Evolutionary conservation across 176 grass and related monocot species (phyloP), one percentile per base, ranked within the genome.

Genomic region (Cenchrus fungigraminus): DNA sequence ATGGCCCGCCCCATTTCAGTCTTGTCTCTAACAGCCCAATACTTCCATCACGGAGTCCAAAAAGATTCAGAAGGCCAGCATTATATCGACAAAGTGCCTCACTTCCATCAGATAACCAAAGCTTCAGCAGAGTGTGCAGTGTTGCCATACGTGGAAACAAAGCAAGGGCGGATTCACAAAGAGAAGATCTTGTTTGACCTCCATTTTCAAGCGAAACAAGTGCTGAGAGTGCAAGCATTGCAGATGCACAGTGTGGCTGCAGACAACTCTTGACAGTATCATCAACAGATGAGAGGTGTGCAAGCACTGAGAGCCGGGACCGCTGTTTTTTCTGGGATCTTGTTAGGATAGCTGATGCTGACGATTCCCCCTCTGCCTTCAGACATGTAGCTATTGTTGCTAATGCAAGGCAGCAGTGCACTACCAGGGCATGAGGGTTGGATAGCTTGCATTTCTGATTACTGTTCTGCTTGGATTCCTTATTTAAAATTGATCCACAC

Each of bases 121-220:
- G 85, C 80, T 93, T 93, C 55, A 98, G 77, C 19, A 94, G 83
- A 22, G 89, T 93, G 15, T 92, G 93, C 15, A 98, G 64, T 77
- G 96, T 98, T 68, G 87, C 91, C 96, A 95, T 98, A 51, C 89
- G 93, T 83, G 96, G 96, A 66, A 98, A 98, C 58, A 98, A 83
- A 81, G 87, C 90, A 73, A 95, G 85, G n/a, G 93, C 82, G 4
- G 79, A 83, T 92, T 95, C 93, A 92, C 85, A 92, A 57, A 92
- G 83, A 73, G 85, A 87, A 78, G 89, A 84, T 79, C 86, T 95
- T 3, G 67, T 62, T 64, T 88, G 85, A 29, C 78, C 69, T 54
- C 87, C 85, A 92, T 82, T 90, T 86, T 95, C 93, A 86, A 95
- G 87, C 46, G 93, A 90, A 80, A 95, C 69, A 88, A 95, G 52